These are phyloP conservation scores for Xylaria polymorpha DNA, from an alignment of 2,329 filamentous ascomycete species.

Conservation along the genomic window DNA sequence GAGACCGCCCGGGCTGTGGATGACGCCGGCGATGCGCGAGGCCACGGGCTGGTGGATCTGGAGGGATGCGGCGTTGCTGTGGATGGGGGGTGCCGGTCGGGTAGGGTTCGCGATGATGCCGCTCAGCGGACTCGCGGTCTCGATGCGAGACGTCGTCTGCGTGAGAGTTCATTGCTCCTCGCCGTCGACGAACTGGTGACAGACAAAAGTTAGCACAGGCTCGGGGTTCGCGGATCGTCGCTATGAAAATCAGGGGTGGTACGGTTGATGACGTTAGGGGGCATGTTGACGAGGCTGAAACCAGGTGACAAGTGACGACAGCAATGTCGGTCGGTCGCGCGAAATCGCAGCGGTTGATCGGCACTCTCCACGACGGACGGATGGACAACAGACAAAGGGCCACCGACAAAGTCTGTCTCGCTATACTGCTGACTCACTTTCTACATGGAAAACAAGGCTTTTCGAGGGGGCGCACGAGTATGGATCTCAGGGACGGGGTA, in stretches of 20 bases:
- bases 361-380: slow-evolving; percentile 18
- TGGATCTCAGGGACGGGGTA: slow-evolving; percentile 3
- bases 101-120: slow-evolving; percentile 71
- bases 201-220: slow-evolving; percentile 32
- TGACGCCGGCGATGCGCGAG: slow-evolving; percentile 79
- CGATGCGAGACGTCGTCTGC: slow-evolving; percentile 64
- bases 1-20: slow-evolving; percentile 91
- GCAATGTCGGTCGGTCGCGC: slow-evolving; percentile 11
- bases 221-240: not conserved
- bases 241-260: not conserved
- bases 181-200: slow-evolving; percentile 34
- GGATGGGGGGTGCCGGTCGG: slow-evolving; percentile 76
- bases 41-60: slow-evolving; percentile 96
- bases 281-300: slow-evolving; percentile 3
- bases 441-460: slow-evolving; percentile 44
- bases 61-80: slow-evolving; percentile 88
- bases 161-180: slow-evolving; percentile 50
- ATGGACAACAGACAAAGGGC: slow-evolving; percentile 8
- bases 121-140: slow-evolving; percentile 74
- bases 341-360: slow-evolving; percentile 18
- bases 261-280: slow-evolving; percentile 8
- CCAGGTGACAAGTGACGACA: slow-evolving; percentile 4
- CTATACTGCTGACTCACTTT: slow-evolving; percentile 30
- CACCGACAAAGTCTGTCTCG: too few relatives aligned
- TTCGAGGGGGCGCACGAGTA: not conserved